These are phyloP conservation scores for Trichomonas vaginalis DNA, from an alignment of 208 protist genomes.

Conservation along the genomic window DNA sequence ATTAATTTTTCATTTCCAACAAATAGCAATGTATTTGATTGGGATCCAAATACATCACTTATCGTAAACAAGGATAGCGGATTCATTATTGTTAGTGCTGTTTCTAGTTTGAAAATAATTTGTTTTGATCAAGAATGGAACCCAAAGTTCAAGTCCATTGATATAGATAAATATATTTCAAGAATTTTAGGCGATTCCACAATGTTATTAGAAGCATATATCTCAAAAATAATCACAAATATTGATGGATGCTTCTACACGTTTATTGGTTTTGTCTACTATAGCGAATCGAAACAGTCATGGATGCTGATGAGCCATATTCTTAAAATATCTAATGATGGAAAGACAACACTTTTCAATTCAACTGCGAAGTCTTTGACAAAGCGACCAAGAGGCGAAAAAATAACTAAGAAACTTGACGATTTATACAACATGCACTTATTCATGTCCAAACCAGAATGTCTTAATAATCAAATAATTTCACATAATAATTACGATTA, in stretches of 20 bases:
- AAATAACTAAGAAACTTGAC: neutral
- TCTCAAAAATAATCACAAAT: neutral
- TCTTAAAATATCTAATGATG: neutral
- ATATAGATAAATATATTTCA: neutral
- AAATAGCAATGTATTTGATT: neutral
- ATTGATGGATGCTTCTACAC: neutral
- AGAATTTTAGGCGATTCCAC: neutral
- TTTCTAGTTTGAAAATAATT: neutral
- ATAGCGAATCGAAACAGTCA: neutral
- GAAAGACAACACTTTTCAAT: neutral
- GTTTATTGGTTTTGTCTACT: neutral
- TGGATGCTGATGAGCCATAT: neutral
- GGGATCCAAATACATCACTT: neutral
- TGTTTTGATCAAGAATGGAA: neutral
- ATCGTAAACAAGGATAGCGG: neutral
- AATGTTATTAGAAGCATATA: neutral
- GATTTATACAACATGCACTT: neutral
- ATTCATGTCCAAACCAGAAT: neutral
- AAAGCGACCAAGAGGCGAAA: neutral
- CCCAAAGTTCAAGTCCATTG: neutral
- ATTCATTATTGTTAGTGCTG: neutral
- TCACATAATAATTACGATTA: neutral
- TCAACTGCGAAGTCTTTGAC: neutral
- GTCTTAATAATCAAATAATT: neutral
- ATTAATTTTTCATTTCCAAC: neutral